Base-by-base conservation (phyloP, 2,329 filamentous ascomycete species). In the Colletotrichum sp. region DNA sequence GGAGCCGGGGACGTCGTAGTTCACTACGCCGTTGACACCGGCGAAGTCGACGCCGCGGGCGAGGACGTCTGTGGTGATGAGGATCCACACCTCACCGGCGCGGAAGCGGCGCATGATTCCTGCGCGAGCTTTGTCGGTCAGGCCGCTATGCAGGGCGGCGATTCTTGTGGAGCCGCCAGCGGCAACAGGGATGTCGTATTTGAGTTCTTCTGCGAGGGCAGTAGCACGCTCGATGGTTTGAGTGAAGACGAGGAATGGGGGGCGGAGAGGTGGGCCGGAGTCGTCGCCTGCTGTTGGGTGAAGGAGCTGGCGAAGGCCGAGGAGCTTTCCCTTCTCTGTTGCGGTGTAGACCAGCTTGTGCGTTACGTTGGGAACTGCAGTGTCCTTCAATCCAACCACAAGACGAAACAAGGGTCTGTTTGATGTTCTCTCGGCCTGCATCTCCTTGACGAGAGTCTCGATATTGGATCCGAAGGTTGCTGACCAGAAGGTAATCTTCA, bases 391-490 rank as follows among this genome's bases (percentile, higher is more conserved):
- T 6, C 97, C 97, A n/a, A 98, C 95, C 8, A 99, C 95, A 8
- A 98, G 88, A 58, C 97, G 93, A 76, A 98, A 83, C 4, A 98
- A 87, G 27, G 88, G 92, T 15, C 78, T 76, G 31, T 51, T 47
- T 13, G 67, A 33, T 18, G 73, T 57, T 18, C 92, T 88, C 11
- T 87, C 84, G 51, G 87, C 85, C 65, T 97, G 89, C 16, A 92
- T 93, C n/a, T 91, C 90, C 8, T 90, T 90, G 61, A 95, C 90
- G 9, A 98, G 87, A 24, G 92, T 88, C 84, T 99, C 97, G 55
- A 98, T 94, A 78, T 93, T 97, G 18, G 96, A 98, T 5, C 94
- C 95, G 93, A 99, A 98, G 0, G 97, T 99, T 16, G 97, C 97
- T 16, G 97, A 98, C 95, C 96, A 99, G 74, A 98, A 92, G 12